phyloP scores from a whole-genome alignment of 2,329 filamentous ascomycete species.

The Chalaropsis ovoidea region DNA sequence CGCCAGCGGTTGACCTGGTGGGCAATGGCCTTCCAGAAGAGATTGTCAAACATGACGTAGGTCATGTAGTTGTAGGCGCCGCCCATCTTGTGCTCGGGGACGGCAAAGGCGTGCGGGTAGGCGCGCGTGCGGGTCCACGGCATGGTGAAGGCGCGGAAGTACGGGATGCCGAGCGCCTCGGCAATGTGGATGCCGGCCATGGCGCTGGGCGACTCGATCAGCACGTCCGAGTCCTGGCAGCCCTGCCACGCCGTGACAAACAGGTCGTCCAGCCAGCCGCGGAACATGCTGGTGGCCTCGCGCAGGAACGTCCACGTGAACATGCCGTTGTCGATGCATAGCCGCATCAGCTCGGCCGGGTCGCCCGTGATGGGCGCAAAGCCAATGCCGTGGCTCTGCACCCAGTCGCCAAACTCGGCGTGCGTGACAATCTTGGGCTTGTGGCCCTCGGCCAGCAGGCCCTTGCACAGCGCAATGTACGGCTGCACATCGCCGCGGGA shows the following conservation, averaged over 20 bases:
- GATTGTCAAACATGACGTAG: conserved; percentile 90
- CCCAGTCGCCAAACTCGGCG: conserved; percentile 77
- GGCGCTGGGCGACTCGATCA: conserved; percentile 91
- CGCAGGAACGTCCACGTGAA: conserved; percentile 86
- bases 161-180: conserved; percentile 82
- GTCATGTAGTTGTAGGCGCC: conserved; percentile 91
- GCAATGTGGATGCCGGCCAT: conserved; percentile 98
- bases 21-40: conserved; percentile 92
- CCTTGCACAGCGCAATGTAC: conserved; percentile 93
- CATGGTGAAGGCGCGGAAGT: conserved; percentile 97
- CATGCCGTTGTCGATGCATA: conserved; percentile 95
- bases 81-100: conserved; percentile 86
- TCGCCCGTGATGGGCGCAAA: conserved; percentile 84
- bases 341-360: conserved; percentile 84
- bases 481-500: conserved; percentile 94
- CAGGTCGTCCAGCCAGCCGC: conserved; percentile 88
- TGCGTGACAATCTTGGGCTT: conserved; percentile 82
- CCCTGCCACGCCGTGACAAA: conserved; percentile 71
- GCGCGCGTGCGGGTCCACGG: conserved; percentile 93
- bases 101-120: conserved; percentile 93
- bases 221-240: conserved; percentile 75
- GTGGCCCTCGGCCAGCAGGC: conserved; percentile 78
- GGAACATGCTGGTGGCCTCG: conserved; percentile 78
- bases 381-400: conserved; percentile 85
- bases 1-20: conserved; percentile 90